Conservation (phyloP, 306 rosid species). For the Dalbergia cultrata region DNA sequence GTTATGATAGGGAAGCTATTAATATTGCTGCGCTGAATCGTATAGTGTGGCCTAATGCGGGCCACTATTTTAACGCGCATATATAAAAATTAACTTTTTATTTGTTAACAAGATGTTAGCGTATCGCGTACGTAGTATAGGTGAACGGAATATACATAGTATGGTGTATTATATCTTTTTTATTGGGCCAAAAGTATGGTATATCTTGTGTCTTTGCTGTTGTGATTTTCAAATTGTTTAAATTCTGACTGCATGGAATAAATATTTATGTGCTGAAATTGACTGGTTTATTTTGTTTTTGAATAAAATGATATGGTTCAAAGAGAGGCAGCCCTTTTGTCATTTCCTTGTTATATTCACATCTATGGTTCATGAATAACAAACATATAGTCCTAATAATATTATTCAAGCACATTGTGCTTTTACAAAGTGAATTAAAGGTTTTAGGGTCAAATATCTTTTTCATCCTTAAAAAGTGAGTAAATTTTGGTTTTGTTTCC, state of each 20-base stretch:
- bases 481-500: too few relatives aligned
- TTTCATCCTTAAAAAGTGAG: too few relatives aligned
- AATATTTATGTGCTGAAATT: too few relatives aligned
- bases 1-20: background rate
- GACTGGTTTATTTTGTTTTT: too few relatives aligned
- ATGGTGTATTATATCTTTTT: too few relatives aligned
- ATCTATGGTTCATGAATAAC: background rate
- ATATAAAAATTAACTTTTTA: too few relatives aligned
- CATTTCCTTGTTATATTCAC: background rate
- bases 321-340: background rate
- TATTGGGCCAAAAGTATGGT: too few relatives aligned
- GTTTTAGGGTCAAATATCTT: background rate
- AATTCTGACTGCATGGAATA: too few relatives aligned
- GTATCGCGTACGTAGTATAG: background rate
- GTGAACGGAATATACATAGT: background rate
- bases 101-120: too few relatives aligned
- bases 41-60: background rate
- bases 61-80: background rate
- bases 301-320: background rate
- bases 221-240: too few relatives aligned
- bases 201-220: slow-evolving; percentile 5
- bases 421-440: background rate
- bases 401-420: background rate
- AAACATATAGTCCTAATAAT: background rate
- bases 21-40: background rate